Base-by-base conservation (phyloP, 148 eudicot species). In the Nepenthes mirabilis region DNA sequence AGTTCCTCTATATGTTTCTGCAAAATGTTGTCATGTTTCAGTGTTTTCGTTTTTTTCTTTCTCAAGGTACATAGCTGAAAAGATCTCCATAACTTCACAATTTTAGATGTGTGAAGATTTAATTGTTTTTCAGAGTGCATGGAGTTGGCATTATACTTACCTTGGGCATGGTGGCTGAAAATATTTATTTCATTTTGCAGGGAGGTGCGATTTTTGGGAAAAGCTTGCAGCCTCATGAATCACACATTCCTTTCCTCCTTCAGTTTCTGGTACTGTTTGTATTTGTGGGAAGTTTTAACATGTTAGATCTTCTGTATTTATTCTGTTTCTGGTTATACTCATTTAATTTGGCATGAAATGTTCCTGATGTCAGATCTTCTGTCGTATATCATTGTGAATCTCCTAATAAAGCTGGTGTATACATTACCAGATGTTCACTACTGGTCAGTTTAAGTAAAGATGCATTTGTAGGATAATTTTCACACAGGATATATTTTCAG, bases 211-310 rank as follows among this genome's bases (percentile, higher is more conserved):
- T 94, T 61, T 73, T 86, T 52, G 90, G 82, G 68, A 82, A 76
- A 70, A 68, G 78, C 65, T 69, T 89, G 68, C 97, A 94, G 74
- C 99, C 99, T 34, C 80, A 89, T 74, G 99, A 94, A 79, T 90
- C 99, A 56, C 99, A 94, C 63, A 81, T 94, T 63, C 95, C 99
- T 32, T 93, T 86, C 66, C 91, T 93, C 74, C 91, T 93, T 56
- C 99, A 88, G 65, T 93, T 86, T 76, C 65, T 86, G 95, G 99
- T 88, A 82, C 57, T 49, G n/a, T 5, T 49, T 10, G 3, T 49
- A 5, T 10, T n/a, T 49, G 45, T 8, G 8, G 45, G 45, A 40
- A 49, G 6, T 5, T 49, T 49, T 2, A 10, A 49, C 12, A 49
- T 49, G 2, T 49, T 49, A 10, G 14, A n/a, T 49, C 52, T 49